Evolutionary conservation across 768 basidiomycete genomes (phyloP).

Genomic region (Trametes cubensis): DNA sequence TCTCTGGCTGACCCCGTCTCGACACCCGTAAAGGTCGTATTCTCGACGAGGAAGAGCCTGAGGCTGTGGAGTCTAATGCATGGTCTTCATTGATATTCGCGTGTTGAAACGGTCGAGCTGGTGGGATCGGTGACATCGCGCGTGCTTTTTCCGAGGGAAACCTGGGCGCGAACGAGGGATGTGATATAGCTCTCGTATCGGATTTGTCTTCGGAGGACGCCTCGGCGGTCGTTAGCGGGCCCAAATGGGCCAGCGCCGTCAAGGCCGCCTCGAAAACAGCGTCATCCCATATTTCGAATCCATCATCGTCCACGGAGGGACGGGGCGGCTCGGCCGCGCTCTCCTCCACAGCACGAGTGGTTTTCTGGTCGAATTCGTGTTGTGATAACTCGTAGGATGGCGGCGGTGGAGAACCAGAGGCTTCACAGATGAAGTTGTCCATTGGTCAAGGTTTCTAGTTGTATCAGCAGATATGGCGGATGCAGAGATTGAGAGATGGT

Average conservation of each 20-base stretch:
- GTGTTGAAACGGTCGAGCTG: too few relatives aligned
- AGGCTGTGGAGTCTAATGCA: neutral
- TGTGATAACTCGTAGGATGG: constrained; percentile 46
- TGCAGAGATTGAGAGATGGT: neutral
- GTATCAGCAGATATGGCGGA: neutral
- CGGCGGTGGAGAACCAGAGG: constrained; percentile 35
- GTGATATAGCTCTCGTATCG: neutral
- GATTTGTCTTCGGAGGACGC: neutral
- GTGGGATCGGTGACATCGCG: neutral
- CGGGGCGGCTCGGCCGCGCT: constrained; percentile 41
- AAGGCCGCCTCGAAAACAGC: constrained; percentile 35
- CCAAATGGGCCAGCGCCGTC: too few relatives aligned
- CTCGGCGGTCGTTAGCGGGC: constrained; percentile 9
- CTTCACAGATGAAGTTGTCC: constrained; percentile 19
- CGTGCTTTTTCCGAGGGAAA: neutral
- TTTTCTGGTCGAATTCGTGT: constrained; percentile 55
- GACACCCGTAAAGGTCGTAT: constrained; percentile 42
- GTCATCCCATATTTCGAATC: constrained; percentile 54
- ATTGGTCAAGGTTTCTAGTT: neutral
- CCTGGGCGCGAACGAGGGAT: neutral
- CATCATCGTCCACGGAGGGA: constrained; percentile 35
- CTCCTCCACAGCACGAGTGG: constrained; percentile 43
- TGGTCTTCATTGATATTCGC: neutral
- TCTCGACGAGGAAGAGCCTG: neutral
- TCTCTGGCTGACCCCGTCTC: constrained; percentile 31